Evolutionary conservation across 2,329 filamentous ascomycete genomes (phyloP).

Genomic region (Trichoderma pleuroti): DNA sequence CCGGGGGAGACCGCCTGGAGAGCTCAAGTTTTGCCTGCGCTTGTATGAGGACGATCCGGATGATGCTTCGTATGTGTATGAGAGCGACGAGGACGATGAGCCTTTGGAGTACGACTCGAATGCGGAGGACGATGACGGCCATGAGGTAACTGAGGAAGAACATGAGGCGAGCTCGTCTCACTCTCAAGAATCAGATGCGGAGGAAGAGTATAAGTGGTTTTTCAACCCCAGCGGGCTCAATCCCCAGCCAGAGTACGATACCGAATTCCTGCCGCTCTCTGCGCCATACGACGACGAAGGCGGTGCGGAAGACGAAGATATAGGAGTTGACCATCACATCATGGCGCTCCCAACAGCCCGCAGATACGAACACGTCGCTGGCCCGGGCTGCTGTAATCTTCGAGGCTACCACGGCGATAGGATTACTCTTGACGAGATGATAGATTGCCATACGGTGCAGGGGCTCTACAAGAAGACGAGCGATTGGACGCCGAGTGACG

Average conservation of each 20-base stretch:
- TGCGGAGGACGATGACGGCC: not conserved
- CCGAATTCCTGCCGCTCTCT: constrained; percentile 7
- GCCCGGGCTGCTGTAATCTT: constrained; percentile 19
- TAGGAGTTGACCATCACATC: not conserved
- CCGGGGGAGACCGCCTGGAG: not conserved
- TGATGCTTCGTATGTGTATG: constrained; percentile 9
- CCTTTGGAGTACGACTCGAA: constrained; percentile 12
- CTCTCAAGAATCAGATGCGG: not conserved
- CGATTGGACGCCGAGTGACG: constrained; percentile 17
- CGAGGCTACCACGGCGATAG: constrained; percentile 25
- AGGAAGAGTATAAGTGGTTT: not conserved
- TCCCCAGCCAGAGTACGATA: not conserved
- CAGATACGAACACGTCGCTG: constrained; percentile 27
- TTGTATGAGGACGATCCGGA: not conserved
- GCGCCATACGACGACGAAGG: constrained; percentile 14
- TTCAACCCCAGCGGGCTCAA: not conserved
- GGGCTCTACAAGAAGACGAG: constrained; percentile 26
- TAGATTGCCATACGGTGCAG: constrained; percentile 27
- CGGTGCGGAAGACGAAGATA: not conserved
- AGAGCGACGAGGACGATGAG: constrained; percentile 2
- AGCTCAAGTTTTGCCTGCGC: not conserved
- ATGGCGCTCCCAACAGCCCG: constrained; percentile 3
- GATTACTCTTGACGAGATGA: constrained; percentile 27
- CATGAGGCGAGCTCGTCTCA: not conserved
- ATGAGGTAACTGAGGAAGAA: not conserved